These are phyloP conservation scores for Pichia membranifaciens DNA, from an alignment of 805 yeast species.

Conservation along the genomic window DNA sequence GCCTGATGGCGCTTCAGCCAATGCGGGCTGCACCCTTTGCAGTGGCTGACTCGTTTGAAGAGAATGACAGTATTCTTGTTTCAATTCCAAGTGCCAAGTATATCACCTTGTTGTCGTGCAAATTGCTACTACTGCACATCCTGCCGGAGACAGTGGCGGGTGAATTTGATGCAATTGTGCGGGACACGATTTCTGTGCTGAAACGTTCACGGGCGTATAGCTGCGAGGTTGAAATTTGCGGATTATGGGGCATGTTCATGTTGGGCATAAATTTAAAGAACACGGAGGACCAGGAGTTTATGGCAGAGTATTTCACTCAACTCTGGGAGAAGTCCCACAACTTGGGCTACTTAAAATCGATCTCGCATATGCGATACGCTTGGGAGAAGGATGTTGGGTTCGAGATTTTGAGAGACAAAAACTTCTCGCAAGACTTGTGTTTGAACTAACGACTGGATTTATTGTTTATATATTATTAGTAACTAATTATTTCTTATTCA, in stretches of 20 bases:
- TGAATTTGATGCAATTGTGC: neutral
- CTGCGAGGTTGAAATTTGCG: constrained; percentile 63
- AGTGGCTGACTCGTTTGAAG: neutral
- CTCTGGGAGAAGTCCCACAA: constrained; percentile 76
- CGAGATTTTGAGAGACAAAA: neutral
- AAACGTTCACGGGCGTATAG: neutral
- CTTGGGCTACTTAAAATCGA: constrained; percentile 31
- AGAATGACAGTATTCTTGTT: too few relatives aligned
- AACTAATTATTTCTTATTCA: constrained; percentile 10
- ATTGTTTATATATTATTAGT: neutral
- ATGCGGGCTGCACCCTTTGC: neutral
- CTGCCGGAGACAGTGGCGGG: too few relatives aligned
- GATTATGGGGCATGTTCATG: constrained; percentile 43
- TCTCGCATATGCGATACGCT: neutral
- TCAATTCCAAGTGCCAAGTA: too few relatives aligned
- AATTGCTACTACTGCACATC: neutral
- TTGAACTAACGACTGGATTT: neutral
- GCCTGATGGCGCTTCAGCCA: neutral
- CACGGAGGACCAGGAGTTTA: constrained; percentile 49
- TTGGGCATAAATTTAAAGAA: constrained; percentile 42
- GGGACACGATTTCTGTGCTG: neutral
- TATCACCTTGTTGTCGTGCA: neutral
- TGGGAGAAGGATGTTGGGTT: neutral
- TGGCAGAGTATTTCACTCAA: constrained; percentile 75
- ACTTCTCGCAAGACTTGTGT: neutral